Evolutionary conservation across 495 filamentous ascomycete species (phyloP).

Genomic region (Staphylotrichum longicolle): DNA sequence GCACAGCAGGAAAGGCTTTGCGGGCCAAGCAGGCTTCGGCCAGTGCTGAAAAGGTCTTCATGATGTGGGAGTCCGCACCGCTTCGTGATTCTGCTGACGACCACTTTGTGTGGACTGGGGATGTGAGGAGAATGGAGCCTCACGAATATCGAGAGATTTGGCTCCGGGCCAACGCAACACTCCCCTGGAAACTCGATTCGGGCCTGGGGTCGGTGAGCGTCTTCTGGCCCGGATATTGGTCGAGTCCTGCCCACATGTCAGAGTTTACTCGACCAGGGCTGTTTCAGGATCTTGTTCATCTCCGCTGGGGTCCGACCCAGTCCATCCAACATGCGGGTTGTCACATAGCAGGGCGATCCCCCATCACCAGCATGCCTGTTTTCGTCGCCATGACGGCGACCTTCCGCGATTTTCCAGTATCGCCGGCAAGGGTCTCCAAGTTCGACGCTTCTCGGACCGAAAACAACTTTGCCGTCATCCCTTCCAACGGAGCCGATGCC

Average conservation of each 20-base stretch:
- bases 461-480: slow-evolving; percentile 8
- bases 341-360: neutral
- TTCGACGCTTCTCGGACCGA: neutral
- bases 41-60: slow-evolving; percentile 42
- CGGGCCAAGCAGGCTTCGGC: slow-evolving; percentile 43
- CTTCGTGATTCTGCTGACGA: slow-evolving; percentile 51
- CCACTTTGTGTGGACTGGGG: slow-evolving; percentile 61
- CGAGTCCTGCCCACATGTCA: neutral
- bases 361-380: slow-evolving; percentile 5
- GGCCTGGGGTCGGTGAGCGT: neutral
- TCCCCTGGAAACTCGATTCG: neutral
- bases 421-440: slow-evolving; percentile 1
- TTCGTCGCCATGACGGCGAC: slow-evolving; percentile 10
- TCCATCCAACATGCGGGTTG: slow-evolving; percentile 8
- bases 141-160: slow-evolving; percentile 52
- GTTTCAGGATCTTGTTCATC: neutral
- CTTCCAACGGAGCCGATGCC: slow-evolving; percentile 11
- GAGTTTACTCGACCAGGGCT: neutral
- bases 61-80: slow-evolving; percentile 64
- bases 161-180: slow-evolving; percentile 40
- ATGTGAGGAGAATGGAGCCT: slow-evolving; percentile 50
- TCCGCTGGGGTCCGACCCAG: slow-evolving; percentile 8
- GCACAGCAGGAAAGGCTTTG: slow-evolving; percentile 60
- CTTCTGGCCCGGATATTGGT: slow-evolving; percentile 18
- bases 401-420: slow-evolving; percentile 10